phyloP scores from a whole-genome alignment of 352 stramenopile species.

The Blastocystis sp. region DNA sequence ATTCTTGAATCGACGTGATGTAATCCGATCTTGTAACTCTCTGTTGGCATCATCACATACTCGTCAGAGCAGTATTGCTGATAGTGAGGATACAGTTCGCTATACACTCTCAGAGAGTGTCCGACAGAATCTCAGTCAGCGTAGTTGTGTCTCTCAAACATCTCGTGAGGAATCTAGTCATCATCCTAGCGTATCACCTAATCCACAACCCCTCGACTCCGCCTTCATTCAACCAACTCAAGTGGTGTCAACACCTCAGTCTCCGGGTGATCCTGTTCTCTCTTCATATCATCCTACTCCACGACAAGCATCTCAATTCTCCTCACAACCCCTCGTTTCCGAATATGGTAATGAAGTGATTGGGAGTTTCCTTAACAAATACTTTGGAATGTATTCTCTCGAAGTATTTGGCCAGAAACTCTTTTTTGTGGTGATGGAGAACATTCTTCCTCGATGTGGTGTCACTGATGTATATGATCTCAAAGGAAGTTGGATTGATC shows the following conservation, averaged over 20 bases:
- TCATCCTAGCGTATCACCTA: not conserved
- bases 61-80: constrained; percentile 2
- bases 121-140: not conserved
- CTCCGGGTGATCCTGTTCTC: not conserved
- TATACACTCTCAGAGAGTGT: not conserved
- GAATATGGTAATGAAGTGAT: not conserved
- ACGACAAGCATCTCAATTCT: not conserved
- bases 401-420: constrained; percentile 45
- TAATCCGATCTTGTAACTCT: no score
- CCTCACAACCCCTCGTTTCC: not conserved
- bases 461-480: constrained; percentile 46
- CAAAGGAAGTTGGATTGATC: constrained; percentile 50
- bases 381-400: constrained; percentile 35
- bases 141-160: no score
- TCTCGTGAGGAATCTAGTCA: no score
- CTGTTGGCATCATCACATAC: no score
- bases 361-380: constrained; percentile 56
- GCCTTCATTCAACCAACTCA: no score
- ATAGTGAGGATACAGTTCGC: not conserved
- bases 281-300: constrained; percentile 17
- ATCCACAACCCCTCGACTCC: not conserved
- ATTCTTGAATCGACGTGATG: no score
- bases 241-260: not conserved
- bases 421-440: constrained; percentile 64
- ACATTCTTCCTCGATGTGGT: not conserved